Evolutionary conservation across 2,329 filamentous ascomycete species (phyloP).

Genomic region (Exophiala bonariae): DNA sequence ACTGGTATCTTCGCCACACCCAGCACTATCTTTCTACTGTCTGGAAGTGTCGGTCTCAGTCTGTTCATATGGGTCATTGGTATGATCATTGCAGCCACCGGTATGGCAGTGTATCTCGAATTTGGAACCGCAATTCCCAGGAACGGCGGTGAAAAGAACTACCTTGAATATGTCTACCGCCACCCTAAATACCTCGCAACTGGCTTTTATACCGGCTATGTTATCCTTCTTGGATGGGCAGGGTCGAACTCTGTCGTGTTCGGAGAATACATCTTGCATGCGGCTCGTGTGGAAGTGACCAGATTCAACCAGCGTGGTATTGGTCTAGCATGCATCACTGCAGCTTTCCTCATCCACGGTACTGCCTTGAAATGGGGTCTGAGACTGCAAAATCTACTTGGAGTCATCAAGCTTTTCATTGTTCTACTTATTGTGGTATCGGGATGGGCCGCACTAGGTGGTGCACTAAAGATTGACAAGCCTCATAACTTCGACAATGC

Average conservation of each 20-base stretch:
- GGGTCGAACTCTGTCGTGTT: slow-evolving; percentile 55
- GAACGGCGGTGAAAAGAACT: slow-evolving; percentile 54
- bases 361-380: slow-evolving; percentile 49
- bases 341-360: slow-evolving; percentile 50
- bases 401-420: slow-evolving; percentile 51
- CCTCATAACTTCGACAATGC: slow-evolving; percentile 35
- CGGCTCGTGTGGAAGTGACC: slow-evolving; percentile 34
- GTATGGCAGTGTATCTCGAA: slow-evolving; percentile 49
- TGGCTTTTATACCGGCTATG: slow-evolving; percentile 55
- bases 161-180: slow-evolving; percentile 55
- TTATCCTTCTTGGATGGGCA: slow-evolving; percentile 52
- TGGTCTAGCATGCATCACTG: slow-evolving; percentile 48
- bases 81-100: slow-evolving; percentile 46
- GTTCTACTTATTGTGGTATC: slow-evolving; percentile 49
- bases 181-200: slow-evolving; percentile 54
- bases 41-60: slow-evolving; percentile 56
- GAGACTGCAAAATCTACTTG: slow-evolving; percentile 50
- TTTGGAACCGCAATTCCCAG: slow-evolving; percentile 48
- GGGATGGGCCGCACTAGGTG: slow-evolving; percentile 41
- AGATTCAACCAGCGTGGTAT: slow-evolving; percentile 52
- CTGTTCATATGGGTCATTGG: slow-evolving; percentile 58
- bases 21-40: slow-evolving; percentile 55
- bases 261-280: slow-evolving; percentile 53
- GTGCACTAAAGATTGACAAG: slow-evolving; percentile 37
- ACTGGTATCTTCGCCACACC: slow-evolving; percentile 57